Conservation (phyloP, 192 early-diverging fungal genomes). For the Coemansia sp. region DNA sequence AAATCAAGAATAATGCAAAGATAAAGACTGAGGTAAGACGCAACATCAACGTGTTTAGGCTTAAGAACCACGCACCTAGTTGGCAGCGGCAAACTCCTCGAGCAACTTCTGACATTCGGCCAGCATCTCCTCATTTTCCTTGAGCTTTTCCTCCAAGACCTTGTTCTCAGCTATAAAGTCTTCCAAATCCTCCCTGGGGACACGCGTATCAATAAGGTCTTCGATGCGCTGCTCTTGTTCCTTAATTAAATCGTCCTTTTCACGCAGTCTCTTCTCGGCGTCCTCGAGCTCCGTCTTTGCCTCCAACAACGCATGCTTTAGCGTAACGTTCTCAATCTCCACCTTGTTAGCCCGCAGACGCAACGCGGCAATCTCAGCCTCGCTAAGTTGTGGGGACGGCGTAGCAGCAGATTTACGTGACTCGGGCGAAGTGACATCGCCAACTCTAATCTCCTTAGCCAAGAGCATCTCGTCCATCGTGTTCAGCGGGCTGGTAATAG, state of each 20-base stretch:
- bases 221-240: conserved; percentile 46
- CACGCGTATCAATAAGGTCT: conserved; percentile 52
- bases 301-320: conserved; percentile 51
- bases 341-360: conserved; percentile 18
- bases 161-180: conserved; percentile 44
- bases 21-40: background rate
- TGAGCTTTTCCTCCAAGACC: conserved; percentile 13
- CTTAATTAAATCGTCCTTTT: conserved; percentile 49
- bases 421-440: conserved; percentile 5
- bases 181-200: conserved; percentile 51
- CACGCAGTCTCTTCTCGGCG: conserved; percentile 42
- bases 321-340: conserved; percentile 42
- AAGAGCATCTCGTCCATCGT: conserved; percentile 41
- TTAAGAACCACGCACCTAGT: background rate
- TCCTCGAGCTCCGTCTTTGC: conserved; percentile 52
- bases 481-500: conserved; percentile 32
- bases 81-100: conserved; percentile 43
- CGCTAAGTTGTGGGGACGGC: background rate
- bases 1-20: background rate
- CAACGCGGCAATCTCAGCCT: conserved; percentile 8
- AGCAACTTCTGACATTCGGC: conserved; percentile 51
- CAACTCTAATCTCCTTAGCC: conserved; percentile 16
- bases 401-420: background rate
- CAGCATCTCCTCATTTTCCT: conserved; percentile 43
- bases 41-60: background rate